These are phyloP conservation scores for Tulasnella sp. DNA, from an alignment of 768 basidiomycete genomes.

Conservation along the genomic window DNA sequence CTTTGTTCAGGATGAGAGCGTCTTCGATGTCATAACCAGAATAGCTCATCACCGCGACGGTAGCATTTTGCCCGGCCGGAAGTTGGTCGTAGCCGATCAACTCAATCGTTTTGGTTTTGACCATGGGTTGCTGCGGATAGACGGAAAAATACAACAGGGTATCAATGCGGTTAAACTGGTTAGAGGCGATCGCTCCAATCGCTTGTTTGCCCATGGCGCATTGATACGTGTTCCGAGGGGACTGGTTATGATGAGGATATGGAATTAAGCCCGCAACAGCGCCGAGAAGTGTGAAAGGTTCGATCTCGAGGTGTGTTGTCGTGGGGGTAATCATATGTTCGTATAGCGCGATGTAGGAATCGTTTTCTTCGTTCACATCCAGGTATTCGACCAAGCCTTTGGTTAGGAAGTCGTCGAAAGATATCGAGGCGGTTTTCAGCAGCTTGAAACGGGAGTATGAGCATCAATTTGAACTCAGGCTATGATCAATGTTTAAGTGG, in stretches of 20 bases:
- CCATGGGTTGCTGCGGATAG: conserved; percentile 99
- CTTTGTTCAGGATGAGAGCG: conserved; percentile 91
- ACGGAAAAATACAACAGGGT: conserved; percentile 95
- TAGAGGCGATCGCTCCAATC: conserved; percentile 96
- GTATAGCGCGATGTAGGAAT: conserved; percentile 90
- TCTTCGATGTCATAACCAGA: conserved; percentile 99
- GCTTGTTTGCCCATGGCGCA: conserved; percentile 99
- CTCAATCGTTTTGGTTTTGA: conserved; percentile 98
- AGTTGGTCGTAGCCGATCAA: conserved; percentile 91
- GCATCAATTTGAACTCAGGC: neutral
- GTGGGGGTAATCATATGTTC: conserved; percentile 69
- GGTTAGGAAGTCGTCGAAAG: conserved; percentile 89
- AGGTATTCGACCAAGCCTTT: conserved; percentile 94
- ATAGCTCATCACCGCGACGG: conserved; percentile 97
- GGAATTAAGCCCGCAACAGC: conserved; percentile 98
- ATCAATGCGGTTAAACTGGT: conserved; percentile 95
- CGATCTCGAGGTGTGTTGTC: conserved; percentile 95
- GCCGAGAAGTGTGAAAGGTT: conserved; percentile 94
- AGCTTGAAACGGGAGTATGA: conserved; percentile 34
- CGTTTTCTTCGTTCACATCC: conserved; percentile 99
- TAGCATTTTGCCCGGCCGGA: conserved; percentile 97
- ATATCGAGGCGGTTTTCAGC: conserved; percentile 63
- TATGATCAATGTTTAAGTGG: neutral
- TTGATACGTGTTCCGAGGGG: conserved; percentile 98
- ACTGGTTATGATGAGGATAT: conserved; percentile 99